A percentile compares a stretch with the other conserved stretches of the same genome.
Evolutionary conservation across 805 yeast species (phyloP).

Genomic region (Phaffomyces antillensis): DNA sequence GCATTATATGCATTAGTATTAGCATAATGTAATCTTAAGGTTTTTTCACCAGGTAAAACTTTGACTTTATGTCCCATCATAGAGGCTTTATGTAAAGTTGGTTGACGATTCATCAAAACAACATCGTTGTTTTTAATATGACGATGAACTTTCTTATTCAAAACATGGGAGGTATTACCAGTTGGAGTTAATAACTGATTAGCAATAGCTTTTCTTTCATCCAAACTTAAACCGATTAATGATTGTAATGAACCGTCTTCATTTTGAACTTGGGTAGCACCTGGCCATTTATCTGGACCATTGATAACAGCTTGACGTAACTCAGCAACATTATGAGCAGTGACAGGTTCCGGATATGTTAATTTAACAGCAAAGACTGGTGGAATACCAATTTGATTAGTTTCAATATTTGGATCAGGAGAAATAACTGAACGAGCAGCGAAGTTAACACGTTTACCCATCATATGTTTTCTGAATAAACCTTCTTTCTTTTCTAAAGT

Average conservation of each 20-base stretch:
- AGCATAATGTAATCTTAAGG: conserved; percentile 93
- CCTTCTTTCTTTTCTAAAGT: conserved; percentile 98
- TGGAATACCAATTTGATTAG: conserved; percentile 97
- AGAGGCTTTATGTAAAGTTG: conserved; percentile 97
- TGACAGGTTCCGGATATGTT: conserved; percentile 98
- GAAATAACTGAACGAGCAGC: conserved; percentile 99
- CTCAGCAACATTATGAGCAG: conserved; percentile 83
- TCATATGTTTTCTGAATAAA: conserved; percentile 96
- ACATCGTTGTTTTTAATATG: conserved; percentile 94
- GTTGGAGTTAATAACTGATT: conserved; percentile 90
- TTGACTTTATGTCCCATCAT: conserved; percentile 99
- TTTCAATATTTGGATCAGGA: conserved; percentile 97
- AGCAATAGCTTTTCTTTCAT: conserved; percentile 92
- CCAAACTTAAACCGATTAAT: conserved; percentile 80
- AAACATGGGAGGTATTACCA: conserved; percentile 42
- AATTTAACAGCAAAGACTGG: conserved; percentile 95
- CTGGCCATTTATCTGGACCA: conserved; percentile 99
- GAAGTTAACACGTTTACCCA: conserved; percentile 99
- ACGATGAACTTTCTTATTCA: conserved; percentile 89
- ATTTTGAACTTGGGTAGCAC: conserved; percentile 92
- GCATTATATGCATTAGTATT: conserved; percentile 99
- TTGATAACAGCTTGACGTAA: conserved; percentile 91
- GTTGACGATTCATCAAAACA: conserved; percentile 98
- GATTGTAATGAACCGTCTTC: conserved; percentile 87
- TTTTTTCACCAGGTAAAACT: conserved; percentile 95